These are phyloP conservation scores for Carpinus viminea DNA, from an alignment of 306 rosid genomes.

Conservation along the genomic window DNA sequence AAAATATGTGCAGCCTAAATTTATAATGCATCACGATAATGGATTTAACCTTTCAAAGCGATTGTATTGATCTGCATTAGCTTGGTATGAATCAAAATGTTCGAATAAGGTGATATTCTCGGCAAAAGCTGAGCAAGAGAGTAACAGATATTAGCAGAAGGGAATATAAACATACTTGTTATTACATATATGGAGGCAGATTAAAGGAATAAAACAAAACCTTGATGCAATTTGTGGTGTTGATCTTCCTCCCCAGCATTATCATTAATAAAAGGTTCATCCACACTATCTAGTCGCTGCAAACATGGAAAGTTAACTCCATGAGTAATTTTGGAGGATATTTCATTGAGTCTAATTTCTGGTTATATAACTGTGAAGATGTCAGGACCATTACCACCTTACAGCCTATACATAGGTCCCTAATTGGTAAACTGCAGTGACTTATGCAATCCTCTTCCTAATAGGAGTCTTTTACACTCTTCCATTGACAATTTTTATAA, in stretches of 20 bases:
- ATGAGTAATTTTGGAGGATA: slow-evolving; percentile 3
- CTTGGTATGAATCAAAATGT: slow-evolving; percentile 49
- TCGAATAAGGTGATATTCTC: slow-evolving; percentile 69
- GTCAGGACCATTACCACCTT: not conserved
- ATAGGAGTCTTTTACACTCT: not conserved
- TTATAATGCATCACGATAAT: not conserved
- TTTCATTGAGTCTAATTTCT: not conserved
- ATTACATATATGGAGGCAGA: slow-evolving; percentile 11
- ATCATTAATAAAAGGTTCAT: slow-evolving; percentile 42
- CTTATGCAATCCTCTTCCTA: slow-evolving; percentile 1
- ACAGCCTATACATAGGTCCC: not conserved
- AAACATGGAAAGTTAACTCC: slow-evolving; percentile 30
- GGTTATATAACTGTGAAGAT: not conserved
- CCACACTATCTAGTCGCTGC: slow-evolving; percentile 76
- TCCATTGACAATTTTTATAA: not conserved
- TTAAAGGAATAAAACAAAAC: slow-evolving; percentile 39
- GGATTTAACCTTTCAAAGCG: slow-evolving; percentile 64
- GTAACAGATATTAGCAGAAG: slow-evolving; percentile 26
- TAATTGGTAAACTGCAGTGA: not conserved
- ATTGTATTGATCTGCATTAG: slow-evolving; percentile 39
- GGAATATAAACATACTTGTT: not conserved
- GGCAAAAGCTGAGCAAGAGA: slow-evolving; percentile 48
- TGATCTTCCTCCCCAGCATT: slow-evolving; percentile 45
- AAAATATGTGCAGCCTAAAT: slow-evolving; percentile 14
- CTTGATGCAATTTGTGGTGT: slow-evolving; percentile 59